Conservation (phyloP, 2,329 filamentous ascomycete species). For the Penicillium brasilianum region DNA sequence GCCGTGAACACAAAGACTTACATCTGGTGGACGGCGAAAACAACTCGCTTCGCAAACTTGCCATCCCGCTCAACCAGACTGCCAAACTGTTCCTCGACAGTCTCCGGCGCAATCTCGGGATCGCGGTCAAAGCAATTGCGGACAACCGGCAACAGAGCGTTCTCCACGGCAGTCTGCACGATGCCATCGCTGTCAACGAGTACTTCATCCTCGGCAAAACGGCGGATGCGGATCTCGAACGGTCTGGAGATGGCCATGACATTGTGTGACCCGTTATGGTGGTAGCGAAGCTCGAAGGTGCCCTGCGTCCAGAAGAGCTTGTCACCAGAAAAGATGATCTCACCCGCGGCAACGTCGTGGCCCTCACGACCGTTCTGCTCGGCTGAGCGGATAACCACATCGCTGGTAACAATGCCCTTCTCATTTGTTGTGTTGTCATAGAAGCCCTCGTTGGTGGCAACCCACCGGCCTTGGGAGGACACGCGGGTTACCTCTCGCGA, state of each 20-base stretch:
- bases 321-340: slow-evolving; percentile 86
- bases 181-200: slow-evolving; percentile 63
- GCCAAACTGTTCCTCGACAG: slow-evolving; percentile 81
- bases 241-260: slow-evolving; percentile 93
- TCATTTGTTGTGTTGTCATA: slow-evolving; percentile 79
- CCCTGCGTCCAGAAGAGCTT: slow-evolving; percentile 98
- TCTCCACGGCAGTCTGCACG: slow-evolving; percentile 73
- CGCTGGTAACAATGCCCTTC: slow-evolving; percentile 72
- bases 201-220: slow-evolving; percentile 76
- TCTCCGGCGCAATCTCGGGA: slow-evolving; percentile 84
- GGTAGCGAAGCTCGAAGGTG: slow-evolving; percentile 95
- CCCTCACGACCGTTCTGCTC: slow-evolving; percentile 53
- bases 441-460: slow-evolving; percentile 74
- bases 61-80: slow-evolving; percentile 81
- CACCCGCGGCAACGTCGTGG: slow-evolving; percentile 71
- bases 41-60: slow-evolving; percentile 86
- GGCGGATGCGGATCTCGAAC: slow-evolving; percentile 84
- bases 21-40: slow-evolving; percentile 95
- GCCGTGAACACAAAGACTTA: slow-evolving; percentile 47
- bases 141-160: slow-evolving; percentile 78
- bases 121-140: slow-evolving; percentile 93
- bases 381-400: slow-evolving; percentile 61
- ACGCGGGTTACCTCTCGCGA: slow-evolving; percentile 84
- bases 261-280: slow-evolving; percentile 89
- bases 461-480: slow-evolving; percentile 86